Base-by-base conservation (phyloP, 2,329 filamentous ascomycete species). In the Fusarium burgessii region DNA sequence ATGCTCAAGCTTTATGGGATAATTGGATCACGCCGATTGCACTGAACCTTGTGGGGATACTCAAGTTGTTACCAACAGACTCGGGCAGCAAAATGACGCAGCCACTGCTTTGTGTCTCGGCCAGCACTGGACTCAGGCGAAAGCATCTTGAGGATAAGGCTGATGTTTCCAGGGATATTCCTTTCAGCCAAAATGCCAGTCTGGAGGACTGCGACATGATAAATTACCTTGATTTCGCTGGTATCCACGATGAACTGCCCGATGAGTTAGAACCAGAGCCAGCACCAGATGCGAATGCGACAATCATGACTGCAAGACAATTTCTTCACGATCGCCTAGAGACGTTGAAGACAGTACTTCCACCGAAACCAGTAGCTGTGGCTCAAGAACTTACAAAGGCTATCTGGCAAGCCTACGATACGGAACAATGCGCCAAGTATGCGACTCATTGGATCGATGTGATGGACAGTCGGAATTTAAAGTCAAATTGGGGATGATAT, bases 31-130 rank as follows among this genome's bases (percentile, higher is more conserved):
- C 50, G 13, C 50, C 50, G 3, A 29, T 41, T 7, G 50, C 50
- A 1, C 4, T 52, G 18, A 52, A 20, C 10, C 2, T 52, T 17
- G 35, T 52, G 2, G 2, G 14, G 4, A 52, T 52, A 20, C 18
- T 52, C 2, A 52, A 17, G 4, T 7, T 52, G 0, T 17, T 52
- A 5, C 50, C 50, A 6, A 41, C 50, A 20, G 50, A 52, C 4
- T 52, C 50, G 10, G 50, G 50, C 17, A 41, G 50, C 10, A 52
- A 52, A 10, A 52, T 52, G 50, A 52, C 50, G 18, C 50, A 52
- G 18, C 50, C 50, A 29, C 7, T 52, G 5, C 35, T 52, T 5
- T 41, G 50, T 3, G 50, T 52, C 50, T 52, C 50, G 5, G 50
- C 50, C 5, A 52, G 50, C 50, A 52, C 50, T 29, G 50, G 50